phyloP scores from a whole-genome alignment of 495 filamentous ascomycete genomes.

The Neurospora hispaniola region DNA sequence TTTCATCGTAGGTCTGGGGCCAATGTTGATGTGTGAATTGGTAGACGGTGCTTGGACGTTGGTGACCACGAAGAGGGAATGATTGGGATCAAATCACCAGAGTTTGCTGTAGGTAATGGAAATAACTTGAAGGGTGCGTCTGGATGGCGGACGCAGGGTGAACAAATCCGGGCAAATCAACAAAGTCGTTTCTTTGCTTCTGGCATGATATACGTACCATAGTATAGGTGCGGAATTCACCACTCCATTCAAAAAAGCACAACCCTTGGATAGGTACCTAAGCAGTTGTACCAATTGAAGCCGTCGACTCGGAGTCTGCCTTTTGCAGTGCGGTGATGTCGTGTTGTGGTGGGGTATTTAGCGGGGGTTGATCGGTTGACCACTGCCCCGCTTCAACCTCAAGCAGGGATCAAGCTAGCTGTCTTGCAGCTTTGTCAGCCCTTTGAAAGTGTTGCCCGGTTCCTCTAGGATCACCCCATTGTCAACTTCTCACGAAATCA shows the following conservation, averaged over 20 bases:
- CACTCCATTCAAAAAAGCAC: no score
- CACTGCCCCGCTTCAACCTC: not conserved
- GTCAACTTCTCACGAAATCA: no score
- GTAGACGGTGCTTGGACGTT: not conserved
- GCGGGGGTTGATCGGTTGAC: not conserved
- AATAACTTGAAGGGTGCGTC: not conserved
- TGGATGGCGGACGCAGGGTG: not conserved
- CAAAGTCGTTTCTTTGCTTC: not conserved
- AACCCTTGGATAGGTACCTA: no score
- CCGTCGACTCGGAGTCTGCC: no score
- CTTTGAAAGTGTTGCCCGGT: not conserved
- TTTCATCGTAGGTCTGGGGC: not conserved
- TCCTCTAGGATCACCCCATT: no score
- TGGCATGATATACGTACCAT: no score
- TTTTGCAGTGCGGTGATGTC: no score
- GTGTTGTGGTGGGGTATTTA: not conserved
- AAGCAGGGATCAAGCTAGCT: not conserved
- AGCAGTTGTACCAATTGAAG: no score
- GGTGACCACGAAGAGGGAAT: not conserved
- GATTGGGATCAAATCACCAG: not conserved
- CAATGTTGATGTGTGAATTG: not conserved
- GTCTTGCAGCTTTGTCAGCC: not conserved
- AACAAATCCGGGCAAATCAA: not conserved
- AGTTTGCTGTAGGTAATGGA: not conserved
- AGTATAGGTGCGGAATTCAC: no score